A percentile compares a stretch with the other conserved stretches of the same genome.
phyloP scores from a whole-genome alignment of 2,329 filamentous ascomycete species.

The Penicillium nordicum region DNA sequence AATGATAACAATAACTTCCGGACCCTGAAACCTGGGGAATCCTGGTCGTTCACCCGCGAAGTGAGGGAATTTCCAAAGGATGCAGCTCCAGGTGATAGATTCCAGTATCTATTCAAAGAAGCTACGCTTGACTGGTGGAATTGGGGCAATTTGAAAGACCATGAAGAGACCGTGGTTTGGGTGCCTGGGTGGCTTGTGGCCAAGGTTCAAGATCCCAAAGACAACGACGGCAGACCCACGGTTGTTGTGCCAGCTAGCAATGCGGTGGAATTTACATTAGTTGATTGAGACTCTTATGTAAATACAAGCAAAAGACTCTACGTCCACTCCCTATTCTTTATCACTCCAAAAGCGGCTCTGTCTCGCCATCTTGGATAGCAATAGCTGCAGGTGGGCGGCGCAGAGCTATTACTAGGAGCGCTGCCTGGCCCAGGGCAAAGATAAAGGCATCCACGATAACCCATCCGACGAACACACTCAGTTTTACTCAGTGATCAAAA shows the following conservation, averaged over 20 bases:
- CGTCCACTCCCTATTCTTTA: too few relatives aligned
- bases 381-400: too few relatives aligned
- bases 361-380: too few relatives aligned
- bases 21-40: not conserved
- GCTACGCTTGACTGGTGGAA: not conserved
- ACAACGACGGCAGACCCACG: not conserved
- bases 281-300: too few relatives aligned
- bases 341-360: too few relatives aligned
- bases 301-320: too few relatives aligned
- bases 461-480: too few relatives aligned
- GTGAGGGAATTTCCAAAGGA: not conserved
- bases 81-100: not conserved
- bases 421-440: too few relatives aligned
- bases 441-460: too few relatives aligned
- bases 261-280: not conserved
- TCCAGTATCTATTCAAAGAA: not conserved
- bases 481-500: too few relatives aligned
- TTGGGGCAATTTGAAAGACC: not conserved
- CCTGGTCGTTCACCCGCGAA: not conserved
- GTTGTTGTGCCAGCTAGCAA: not conserved
- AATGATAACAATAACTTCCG: not conserved
- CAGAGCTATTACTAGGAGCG: too few relatives aligned
- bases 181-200: not conserved
- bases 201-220: not conserved
- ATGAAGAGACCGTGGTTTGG: not conserved